These are phyloP conservation scores for Marasmius tenuissimus DNA, from an alignment of 1,284 basidiomycete genomes.

Conservation along the genomic window DNA sequence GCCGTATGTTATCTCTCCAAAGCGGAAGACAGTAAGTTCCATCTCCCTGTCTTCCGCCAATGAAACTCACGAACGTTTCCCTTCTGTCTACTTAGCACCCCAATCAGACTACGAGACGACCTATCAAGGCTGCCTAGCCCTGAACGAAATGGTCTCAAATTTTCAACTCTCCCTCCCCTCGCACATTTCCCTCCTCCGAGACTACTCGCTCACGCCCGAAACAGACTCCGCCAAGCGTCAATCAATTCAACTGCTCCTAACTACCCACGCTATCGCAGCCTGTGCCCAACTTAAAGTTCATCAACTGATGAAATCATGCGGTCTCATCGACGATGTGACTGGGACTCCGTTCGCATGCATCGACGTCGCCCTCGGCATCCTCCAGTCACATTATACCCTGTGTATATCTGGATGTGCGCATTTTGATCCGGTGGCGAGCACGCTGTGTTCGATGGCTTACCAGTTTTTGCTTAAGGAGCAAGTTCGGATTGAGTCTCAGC, in stretches of 20 bases:
- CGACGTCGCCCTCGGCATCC: neutral
- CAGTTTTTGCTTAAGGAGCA: neutral
- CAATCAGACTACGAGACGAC: neutral
- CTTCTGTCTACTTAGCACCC: neutral
- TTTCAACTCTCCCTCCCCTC: neutral
- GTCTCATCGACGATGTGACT: neutral
- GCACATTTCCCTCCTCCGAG: neutral
- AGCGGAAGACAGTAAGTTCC: neutral
- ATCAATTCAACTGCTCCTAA: neutral
- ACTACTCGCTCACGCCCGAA: neutral
- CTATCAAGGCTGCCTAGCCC: neutral
- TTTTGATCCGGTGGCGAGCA: slow-evolving; percentile 1
- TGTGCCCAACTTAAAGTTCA: slow-evolving; percentile 3
- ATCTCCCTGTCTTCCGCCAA: neutral
- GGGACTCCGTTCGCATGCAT: neutral
- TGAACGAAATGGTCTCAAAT: neutral
- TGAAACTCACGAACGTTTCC: neutral
- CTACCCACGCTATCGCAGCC: neutral
- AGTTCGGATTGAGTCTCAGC: neutral
- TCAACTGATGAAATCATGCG: neutral
- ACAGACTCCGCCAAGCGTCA: neutral
- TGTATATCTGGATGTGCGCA: neutral
- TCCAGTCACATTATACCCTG: neutral
- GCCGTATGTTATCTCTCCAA: neutral
- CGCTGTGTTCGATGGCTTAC: neutral